Evolutionary conservation across 805 yeast genomes (phyloP).

Genomic region (Wickerhamomyces hampshirensis): DNA sequence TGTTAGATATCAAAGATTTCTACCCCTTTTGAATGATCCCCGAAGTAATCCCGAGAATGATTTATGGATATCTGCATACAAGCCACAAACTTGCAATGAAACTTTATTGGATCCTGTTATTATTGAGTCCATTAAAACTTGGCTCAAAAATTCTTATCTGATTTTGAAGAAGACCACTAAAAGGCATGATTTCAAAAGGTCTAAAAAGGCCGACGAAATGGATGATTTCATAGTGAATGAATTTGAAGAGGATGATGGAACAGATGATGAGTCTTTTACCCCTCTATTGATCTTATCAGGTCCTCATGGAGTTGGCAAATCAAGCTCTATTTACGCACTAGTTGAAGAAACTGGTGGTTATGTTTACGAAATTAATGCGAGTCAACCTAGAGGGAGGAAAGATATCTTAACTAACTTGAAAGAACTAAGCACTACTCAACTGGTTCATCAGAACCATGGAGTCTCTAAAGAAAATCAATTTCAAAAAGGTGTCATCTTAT

Average conservation of each 20-base stretch:
- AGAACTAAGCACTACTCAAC: slow-evolving; percentile 81
- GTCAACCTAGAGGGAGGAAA: slow-evolving; percentile 67
- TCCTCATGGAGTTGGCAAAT: slow-evolving; percentile 71
- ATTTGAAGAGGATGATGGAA: slow-evolving; percentile 15
- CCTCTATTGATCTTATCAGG: slow-evolving; percentile 71
- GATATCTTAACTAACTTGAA: slow-evolving; percentile 60
- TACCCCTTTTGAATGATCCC: neutral
- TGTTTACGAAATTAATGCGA: slow-evolving; percentile 76
- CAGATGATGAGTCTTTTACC: slow-evolving; percentile 35
- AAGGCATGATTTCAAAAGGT: slow-evolving; percentile 28
- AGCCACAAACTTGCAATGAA: slow-evolving; percentile 27
- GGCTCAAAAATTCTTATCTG: slow-evolving; percentile 30
- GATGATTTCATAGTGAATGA: slow-evolving; percentile 33
- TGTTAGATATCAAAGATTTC: slow-evolving; percentile 4
- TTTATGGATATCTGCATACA: slow-evolving; percentile 27
- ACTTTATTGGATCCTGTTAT: slow-evolving; percentile 25
- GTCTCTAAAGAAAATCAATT: slow-evolving; percentile 22
- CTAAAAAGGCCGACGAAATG: slow-evolving; percentile 20
- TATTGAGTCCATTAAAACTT: slow-evolving; percentile 21
- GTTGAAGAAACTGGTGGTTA: slow-evolving; percentile 60
- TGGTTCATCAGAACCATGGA: slow-evolving; percentile 48
- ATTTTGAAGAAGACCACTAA: slow-evolving; percentile 30
- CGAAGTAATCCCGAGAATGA: slow-evolving; percentile 1
- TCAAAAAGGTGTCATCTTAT: slow-evolving; percentile 63
- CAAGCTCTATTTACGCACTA: slow-evolving; percentile 65